Conservation (phyloP, 495 filamentous ascomycete genomes). For the Parmelia sp. region DNA sequence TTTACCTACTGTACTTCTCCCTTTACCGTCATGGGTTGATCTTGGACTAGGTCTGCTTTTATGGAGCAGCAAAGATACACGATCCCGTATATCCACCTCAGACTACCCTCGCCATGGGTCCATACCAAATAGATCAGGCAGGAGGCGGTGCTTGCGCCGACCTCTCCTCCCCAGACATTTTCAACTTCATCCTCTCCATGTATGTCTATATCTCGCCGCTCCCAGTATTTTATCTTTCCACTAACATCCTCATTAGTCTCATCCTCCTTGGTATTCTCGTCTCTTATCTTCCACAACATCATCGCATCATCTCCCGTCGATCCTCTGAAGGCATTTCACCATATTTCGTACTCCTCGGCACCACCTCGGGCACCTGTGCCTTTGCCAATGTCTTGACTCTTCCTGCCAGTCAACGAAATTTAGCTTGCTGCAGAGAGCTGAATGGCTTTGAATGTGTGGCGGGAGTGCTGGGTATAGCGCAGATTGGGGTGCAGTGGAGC, state of each 20-base stretch:
- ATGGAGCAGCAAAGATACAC: not conserved
- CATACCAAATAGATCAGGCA: not conserved
- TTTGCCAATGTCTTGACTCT: constrained; percentile 88
- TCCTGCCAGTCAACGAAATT: constrained; percentile 66
- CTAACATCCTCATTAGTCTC: constrained; percentile 45
- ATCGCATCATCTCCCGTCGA: constrained; percentile 76
- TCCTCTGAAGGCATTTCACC: constrained; percentile 96
- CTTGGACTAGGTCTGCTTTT: not conserved
- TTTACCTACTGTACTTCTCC: not conserved
- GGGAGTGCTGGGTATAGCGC: constrained; percentile 76
- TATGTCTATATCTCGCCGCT: constrained; percentile 16
- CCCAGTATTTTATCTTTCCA: not conserved
- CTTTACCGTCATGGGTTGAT: not conserved
- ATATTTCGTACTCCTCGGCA: constrained; percentile 86
- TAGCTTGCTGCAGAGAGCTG: constrained; percentile 76
- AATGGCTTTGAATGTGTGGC: constrained; percentile 77
- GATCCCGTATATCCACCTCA: not conserved
- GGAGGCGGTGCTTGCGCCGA: constrained; percentile 20
- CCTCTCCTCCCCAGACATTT: constrained; percentile 24
- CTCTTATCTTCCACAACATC: constrained; percentile 92
- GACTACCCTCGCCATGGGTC: not conserved
- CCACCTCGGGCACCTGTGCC: constrained; percentile 76
- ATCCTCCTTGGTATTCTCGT: constrained; percentile 85
- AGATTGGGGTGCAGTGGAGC: constrained; percentile 84
- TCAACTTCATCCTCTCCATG: constrained; percentile 31